phyloP scores from a whole-genome alignment of 140 eudicot genomes.

The Flaveria floridana region DNA sequence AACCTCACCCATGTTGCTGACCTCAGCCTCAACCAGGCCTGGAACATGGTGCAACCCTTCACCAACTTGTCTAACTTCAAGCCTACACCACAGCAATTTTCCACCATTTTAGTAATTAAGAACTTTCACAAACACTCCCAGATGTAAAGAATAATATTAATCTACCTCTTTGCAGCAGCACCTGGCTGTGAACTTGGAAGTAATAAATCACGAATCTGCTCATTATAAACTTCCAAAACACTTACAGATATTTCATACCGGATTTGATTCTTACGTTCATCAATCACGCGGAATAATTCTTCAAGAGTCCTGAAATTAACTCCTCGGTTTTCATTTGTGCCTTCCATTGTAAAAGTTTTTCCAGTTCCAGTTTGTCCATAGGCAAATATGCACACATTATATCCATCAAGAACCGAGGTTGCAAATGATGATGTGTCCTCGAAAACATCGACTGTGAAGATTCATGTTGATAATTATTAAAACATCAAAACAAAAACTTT shows the following conservation, averaged over 20 bases:
- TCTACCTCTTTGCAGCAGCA: constrained; percentile 64
- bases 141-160: background rate
- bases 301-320: constrained; percentile 90
- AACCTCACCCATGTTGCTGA: constrained; percentile 77
- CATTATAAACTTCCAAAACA: constrained; percentile 90
- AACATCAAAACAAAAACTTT: background rate
- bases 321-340: constrained; percentile 82
- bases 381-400: constrained; percentile 93
- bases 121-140: background rate
- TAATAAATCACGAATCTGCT: constrained; percentile 83
- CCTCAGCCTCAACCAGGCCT: constrained; percentile 80
- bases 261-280: constrained; percentile 61
- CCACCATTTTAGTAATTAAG: background rate
- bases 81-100: constrained; percentile 44
- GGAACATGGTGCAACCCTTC: constrained; percentile 94
- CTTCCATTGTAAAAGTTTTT: constrained; percentile 96
- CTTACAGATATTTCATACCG: constrained; percentile 73
- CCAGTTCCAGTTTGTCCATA: constrained; percentile 98
- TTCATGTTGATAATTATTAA: constrained; percentile 11
- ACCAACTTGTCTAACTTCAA: constrained; percentile 79
- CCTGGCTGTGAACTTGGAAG: constrained; percentile 66
- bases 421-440: constrained; percentile 92
- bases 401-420: constrained; percentile 92
- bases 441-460: constrained; percentile 63
- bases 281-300: constrained; percentile 67